A percentile compares a stretch with the other conserved stretches of the same genome.
These are phyloP conservation scores for Chrysanthemum seticuspe DNA, from an alignment of 129 eudicot species.

Conservation along the genomic window DNA sequence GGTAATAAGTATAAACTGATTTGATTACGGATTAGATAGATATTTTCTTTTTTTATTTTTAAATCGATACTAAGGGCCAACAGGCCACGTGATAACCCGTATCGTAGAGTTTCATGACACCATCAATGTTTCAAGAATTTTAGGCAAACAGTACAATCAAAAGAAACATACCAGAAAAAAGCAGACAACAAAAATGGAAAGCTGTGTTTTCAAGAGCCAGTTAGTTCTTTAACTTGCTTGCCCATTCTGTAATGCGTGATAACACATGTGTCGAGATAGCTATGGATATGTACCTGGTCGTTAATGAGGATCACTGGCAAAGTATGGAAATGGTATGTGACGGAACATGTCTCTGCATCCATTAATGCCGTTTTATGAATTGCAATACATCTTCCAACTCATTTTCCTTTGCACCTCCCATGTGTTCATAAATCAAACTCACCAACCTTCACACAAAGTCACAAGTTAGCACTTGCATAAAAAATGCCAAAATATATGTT, in stretches of 20 bases:
- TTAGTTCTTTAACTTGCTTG: background rate
- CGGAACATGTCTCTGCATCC: slow-evolving; percentile 15
- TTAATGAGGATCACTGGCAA: background rate
- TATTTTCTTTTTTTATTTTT: background rate
- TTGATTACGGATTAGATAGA: background rate
- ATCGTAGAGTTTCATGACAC: slow-evolving; percentile 23
- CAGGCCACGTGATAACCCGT: slow-evolving; percentile 20
- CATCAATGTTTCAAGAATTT: slow-evolving; percentile 19
- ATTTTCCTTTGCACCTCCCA: slow-evolving; percentile 23
- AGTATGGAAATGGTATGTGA: slow-evolving; percentile 21
- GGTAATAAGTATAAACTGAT: background rate
- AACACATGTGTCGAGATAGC: background rate
- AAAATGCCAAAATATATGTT: slow-evolving; percentile 9
- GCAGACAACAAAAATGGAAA: background rate
- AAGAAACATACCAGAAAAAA: slow-evolving; percentile 7
- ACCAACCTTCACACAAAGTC: too few relatives aligned
- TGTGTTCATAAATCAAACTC: slow-evolving; percentile 14
- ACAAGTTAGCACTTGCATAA: background rate
- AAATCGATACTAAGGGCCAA: slow-evolving; percentile 5
- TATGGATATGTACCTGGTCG: background rate
- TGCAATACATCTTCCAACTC: slow-evolving; percentile 28
- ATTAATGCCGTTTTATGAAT: slow-evolving; percentile 28
- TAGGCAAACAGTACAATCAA: slow-evolving; percentile 20
- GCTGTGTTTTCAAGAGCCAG: background rate
- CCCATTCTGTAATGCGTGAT: slow-evolving; percentile 1